These are phyloP conservation scores for Gynochthodes officinalis DNA, from an alignment of 257 asterid species.

Conservation along the genomic window DNA sequence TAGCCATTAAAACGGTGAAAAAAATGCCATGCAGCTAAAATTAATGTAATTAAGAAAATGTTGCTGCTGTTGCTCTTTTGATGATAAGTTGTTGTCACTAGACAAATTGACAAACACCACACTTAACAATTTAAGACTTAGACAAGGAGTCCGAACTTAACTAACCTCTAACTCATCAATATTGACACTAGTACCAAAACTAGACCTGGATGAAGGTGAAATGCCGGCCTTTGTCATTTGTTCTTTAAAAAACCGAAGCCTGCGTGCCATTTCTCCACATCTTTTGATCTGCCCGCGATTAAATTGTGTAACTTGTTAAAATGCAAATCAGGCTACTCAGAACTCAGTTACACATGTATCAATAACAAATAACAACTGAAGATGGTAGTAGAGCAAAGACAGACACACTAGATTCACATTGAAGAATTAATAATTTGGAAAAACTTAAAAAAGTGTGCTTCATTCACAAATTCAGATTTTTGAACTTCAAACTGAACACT, in stretches of 20 bases:
- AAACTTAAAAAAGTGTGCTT: background rate
- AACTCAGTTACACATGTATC: background rate
- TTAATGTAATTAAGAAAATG: background rate
- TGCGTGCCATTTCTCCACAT: conserved; percentile 68
- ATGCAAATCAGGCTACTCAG: background rate
- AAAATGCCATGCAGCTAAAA: conserved; percentile 6
- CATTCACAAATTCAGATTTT: too few relatives aligned
- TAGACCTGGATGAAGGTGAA: conserved; percentile 37
- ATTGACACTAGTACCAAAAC: conserved; percentile 22
- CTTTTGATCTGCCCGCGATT: conserved; percentile 41
- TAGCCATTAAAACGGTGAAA: background rate
- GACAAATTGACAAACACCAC: background rate
- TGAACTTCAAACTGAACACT: too few relatives aligned
- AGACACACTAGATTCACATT: background rate
- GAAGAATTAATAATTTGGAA: background rate
- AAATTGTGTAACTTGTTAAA: background rate
- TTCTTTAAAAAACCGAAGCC: conserved; percentile 47
- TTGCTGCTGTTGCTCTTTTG: background rate
- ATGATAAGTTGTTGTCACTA: background rate
- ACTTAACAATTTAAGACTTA: background rate
- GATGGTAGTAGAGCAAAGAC: background rate
- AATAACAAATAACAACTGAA: background rate
- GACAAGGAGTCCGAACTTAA: conserved; percentile 6
- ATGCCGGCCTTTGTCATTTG: conserved; percentile 53
- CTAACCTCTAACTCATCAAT: conserved; percentile 62